Evolutionary conservation across 2,329 filamentous ascomycete genomes (phyloP), one percentile per base, ranked within the genome.

Genomic region (Ceratocystis albifundus): DNA sequence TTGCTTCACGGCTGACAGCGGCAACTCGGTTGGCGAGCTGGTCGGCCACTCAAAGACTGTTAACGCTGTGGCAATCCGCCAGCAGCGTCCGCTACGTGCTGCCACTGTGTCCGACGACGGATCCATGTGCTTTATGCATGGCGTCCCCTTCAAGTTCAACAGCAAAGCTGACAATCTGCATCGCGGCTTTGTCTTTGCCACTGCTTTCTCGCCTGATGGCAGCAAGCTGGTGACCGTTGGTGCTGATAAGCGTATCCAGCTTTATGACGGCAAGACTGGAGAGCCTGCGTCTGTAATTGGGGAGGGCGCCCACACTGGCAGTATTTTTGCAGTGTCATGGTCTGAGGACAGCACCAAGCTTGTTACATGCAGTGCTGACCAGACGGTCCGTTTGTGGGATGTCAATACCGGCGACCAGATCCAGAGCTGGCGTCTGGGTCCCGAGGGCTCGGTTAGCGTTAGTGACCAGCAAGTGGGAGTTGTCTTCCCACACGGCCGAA

Each of bases 221-320:
- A 85, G 80, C 50, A 79, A 80, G 46, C 79, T 99, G 69, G 89
- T 94, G 44, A 96, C 88, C 64, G 93, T 96, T 1, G 93, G 94
- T 46, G 90, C 89, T n/a, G 94, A 99, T 76, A 87, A 87, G 74
- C 85, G 84, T 73, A 96, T 99, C 70, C 95, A 94, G 80, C 79
- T 99, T 8, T 99, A 96, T 74, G 91, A 99, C 74, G 94, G 93
- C 69, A 96, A 96, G 81, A 96, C 91, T 17, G 94, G 94, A 36
- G 91, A 96, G 73, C 82, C 88, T 0, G 89, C 85, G 57, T 83
- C 79, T 68, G 82, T 89, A 71, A 87, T 99, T 71, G 88, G 88
- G 8, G 87, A 93, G 70, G 87, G 85, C n/a, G 64, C 86, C 70
- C 94, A 99, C 75, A 93, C 86, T 4, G 94, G 94, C 61, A 96